Base-by-base conservation (phyloP, 179 eudicot species). In the Corrigiola litoralis region DNA sequence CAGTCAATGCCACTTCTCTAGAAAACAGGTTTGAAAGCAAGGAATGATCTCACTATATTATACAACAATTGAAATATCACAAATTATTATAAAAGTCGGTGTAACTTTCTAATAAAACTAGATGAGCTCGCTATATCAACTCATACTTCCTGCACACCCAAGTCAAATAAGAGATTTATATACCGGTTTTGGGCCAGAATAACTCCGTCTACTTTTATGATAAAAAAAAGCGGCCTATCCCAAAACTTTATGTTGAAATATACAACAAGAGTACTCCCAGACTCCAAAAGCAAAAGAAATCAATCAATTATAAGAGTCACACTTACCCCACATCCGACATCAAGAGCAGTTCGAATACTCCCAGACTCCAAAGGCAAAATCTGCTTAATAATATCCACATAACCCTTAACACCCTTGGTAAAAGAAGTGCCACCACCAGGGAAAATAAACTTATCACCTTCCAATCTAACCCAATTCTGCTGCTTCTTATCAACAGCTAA, bases 341-440 rank as follows among this genome's bases (percentile, higher is more conserved):
- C 91, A 63, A 85, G 82, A 57, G 65, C 84, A 58, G 86, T 84
- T 63, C 91, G 65, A 13, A 85, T 77, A 47, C 46, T 29, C 54
- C 91, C 84, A 11, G 77, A 63, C 62, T 73, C 75, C 40, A 85
- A 55, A n/a, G 77, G 78, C 75, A 85, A 61, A 71, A 84, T 36
- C 58, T 64, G 66, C 24, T 67, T 63, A 27, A 85, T 70, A 17
- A 66, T 32, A 32, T 64, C 67, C 13, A 84, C 28, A 47, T 85
- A 85, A 10, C 78, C 84, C 76, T 73, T 73, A 33, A 81, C 84
- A n/a, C 88, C 91, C 13, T n/a, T 25, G 5, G 73, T 61, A 61
- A 85, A 84, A 0, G 88, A 83, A 16, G 91, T 83, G 10, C 91
- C 91, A 16, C 91, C 91, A 0, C 91, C 91, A 3, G 91, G 91